Conservation (phyloP, 768 basidiomycete species). For the Podaxis sp. region DNA sequence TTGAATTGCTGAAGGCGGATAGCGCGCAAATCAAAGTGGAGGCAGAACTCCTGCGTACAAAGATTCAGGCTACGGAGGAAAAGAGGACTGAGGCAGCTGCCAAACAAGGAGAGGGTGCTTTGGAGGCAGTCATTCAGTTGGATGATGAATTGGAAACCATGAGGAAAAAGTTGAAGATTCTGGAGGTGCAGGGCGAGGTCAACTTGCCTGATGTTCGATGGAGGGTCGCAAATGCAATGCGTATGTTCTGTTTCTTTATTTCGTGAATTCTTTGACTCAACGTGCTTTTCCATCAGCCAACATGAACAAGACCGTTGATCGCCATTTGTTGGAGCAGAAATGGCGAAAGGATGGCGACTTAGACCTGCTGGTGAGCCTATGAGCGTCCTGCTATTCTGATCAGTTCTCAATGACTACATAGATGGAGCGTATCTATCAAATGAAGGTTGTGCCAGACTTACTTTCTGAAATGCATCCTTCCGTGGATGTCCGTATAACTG, state of each 20-base stretch:
- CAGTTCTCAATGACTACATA: conserved; percentile 26
- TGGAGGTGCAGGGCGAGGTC: conserved; percentile 78
- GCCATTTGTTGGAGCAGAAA: conserved; percentile 77
- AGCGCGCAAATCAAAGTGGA: conserved; percentile 46
- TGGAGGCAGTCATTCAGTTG: conserved; percentile 28
- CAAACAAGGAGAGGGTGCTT: conserved; percentile 23
- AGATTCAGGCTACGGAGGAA: conserved; percentile 25
- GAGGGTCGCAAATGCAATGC: conserved; percentile 76
- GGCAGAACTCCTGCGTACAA: conserved; percentile 34
- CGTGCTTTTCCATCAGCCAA: conserved; percentile 43
- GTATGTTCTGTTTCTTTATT: conserved; percentile 39
- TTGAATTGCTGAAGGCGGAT: conserved; percentile 68
- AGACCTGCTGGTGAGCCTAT: conserved; percentile 72
- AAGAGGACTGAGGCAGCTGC: conserved; percentile 23
- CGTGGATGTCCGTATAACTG: conserved; percentile 69
- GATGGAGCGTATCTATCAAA: conserved; percentile 94
- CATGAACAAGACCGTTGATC: conserved; percentile 65
- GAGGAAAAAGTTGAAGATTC: conserved; percentile 49
- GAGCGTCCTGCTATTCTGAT: neutral
- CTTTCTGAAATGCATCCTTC: conserved; percentile 69
- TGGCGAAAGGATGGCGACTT: conserved; percentile 86
- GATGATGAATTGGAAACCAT: conserved; percentile 39
- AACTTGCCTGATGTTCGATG: conserved; percentile 85
- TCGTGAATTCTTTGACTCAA: neutral
- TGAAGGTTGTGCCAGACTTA: conserved; percentile 89